Conservation (phyloP, 306 rosid genomes). For the Herpetospermum pedunculosum region DNA sequence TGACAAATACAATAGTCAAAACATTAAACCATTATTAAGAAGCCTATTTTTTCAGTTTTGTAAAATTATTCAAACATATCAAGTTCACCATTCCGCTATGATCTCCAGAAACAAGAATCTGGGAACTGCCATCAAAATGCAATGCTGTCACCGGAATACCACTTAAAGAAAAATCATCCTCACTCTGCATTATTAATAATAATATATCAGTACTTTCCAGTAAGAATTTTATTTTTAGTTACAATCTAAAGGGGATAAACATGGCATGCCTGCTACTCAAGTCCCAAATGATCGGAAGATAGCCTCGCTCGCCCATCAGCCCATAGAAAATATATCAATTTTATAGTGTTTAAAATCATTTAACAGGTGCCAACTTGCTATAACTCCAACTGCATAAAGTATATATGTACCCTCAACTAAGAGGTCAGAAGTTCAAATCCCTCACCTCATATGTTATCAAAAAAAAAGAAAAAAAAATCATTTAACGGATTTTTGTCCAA, state of each 20-base stretch:
- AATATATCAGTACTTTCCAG: not conserved
- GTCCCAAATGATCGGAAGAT: not conserved
- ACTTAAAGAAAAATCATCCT: slow-evolving; percentile 59
- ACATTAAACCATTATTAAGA: slow-evolving; percentile 3
- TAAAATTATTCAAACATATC: slow-evolving; percentile 1
- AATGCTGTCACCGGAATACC: slow-evolving; percentile 66
- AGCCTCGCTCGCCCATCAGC: not conserved
- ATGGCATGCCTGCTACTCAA: not conserved
- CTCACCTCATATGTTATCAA: too few relatives aligned
- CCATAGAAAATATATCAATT: not conserved
- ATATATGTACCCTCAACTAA: too few relatives aligned
- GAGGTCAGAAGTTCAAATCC: too few relatives aligned
- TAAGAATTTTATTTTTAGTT: not conserved
- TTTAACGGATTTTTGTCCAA: not conserved
- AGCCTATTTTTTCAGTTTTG: not conserved
- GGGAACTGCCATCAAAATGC: slow-evolving; percentile 34
- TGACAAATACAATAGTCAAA: slow-evolving; percentile 17
- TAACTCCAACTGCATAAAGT: too few relatives aligned
- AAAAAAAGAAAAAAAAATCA: too few relatives aligned
- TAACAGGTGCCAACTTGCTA: too few relatives aligned
- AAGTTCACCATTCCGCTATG: slow-evolving; percentile 70
- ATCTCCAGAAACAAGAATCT: slow-evolving; percentile 76
- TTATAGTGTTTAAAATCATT: not conserved
- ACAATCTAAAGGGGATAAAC: not conserved
- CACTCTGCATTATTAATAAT: slow-evolving; percentile 44